Percentiles rank a stretch among this genome's conserved stretches.
Conservation (phyloP, 2,329 filamentous ascomycete genomes). For the Boeremia exigua region DNA sequence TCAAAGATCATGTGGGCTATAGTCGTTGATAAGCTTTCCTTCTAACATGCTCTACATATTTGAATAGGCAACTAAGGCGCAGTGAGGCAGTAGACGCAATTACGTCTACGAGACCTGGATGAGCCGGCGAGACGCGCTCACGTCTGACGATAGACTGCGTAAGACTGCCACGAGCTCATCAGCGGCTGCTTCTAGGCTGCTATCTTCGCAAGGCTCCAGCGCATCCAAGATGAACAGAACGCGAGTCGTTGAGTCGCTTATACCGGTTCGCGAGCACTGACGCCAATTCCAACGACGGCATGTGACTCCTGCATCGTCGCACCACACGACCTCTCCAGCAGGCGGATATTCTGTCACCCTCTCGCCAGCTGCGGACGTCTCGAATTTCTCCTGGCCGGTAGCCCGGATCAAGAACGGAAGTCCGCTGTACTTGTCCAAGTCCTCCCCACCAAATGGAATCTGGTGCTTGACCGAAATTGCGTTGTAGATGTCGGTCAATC, state of each 20-base stretch:
- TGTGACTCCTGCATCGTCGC: conserved; percentile 47
- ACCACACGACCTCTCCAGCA: conserved; percentile 49
- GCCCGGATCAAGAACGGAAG: conserved; percentile 39
- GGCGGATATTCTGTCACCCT: conserved; percentile 27
- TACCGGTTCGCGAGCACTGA: conserved; percentile 46
- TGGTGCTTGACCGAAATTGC: conserved; percentile 50
- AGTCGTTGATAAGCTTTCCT: too few relatives aligned
- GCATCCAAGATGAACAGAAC: conserved; percentile 49
- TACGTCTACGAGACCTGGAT: too few relatives aligned
- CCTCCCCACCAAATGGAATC: conserved; percentile 49
- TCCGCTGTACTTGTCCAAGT: conserved; percentile 48
- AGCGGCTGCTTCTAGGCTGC: conserved; percentile 31
- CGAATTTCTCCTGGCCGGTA: conserved; percentile 45
- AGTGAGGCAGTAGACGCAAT: too few relatives aligned
- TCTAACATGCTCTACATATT: too few relatives aligned
- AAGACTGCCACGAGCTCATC: conserved; percentile 33
- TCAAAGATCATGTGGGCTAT: too few relatives aligned
- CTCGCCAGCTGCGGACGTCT: conserved; percentile 40
- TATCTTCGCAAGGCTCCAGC: conserved; percentile 31
- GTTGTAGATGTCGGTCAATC: conserved; percentile 51
- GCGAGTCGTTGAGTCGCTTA: conserved; percentile 43
- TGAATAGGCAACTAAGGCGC: too few relatives aligned
- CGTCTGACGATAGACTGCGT: conserved; percentile 21
- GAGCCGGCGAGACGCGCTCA: too few relatives aligned
- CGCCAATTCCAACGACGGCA: conserved; percentile 52